Conservation (phyloP, 2,329 filamentous ascomycete genomes). For the Fusarium domesticum region DNA sequence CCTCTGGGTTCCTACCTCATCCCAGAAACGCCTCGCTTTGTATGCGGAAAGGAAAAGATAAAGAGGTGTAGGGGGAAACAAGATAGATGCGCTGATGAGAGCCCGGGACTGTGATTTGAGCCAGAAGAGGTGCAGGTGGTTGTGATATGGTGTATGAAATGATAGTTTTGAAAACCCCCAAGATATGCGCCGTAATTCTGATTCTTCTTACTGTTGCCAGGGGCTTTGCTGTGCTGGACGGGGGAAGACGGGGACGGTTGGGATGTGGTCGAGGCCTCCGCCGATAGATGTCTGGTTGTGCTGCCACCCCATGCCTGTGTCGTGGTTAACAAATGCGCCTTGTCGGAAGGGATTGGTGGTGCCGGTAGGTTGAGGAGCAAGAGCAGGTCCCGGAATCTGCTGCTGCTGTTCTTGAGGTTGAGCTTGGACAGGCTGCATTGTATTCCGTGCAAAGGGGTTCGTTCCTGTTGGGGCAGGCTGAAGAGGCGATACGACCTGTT, state of each 20-base stretch:
- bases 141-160: not conserved
- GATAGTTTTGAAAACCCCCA: not conserved
- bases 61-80: slow-evolving; percentile 21
- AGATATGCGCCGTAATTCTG: not conserved
- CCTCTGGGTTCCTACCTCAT: slow-evolving; percentile 24
- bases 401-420: slow-evolving; percentile 37
- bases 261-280: slow-evolving; percentile 73
- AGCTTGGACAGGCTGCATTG: slow-evolving; percentile 27
- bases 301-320: slow-evolving; percentile 87
- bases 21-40: slow-evolving; percentile 35
- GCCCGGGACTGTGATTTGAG: slow-evolving; percentile 8
- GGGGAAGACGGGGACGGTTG: slow-evolving; percentile 82
- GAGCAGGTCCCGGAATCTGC: slow-evolving; percentile 45
- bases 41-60: slow-evolving; percentile 27
- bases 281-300: slow-evolving; percentile 74
- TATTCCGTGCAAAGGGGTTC: slow-evolving; percentile 56
- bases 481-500: slow-evolving; percentile 39
- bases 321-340: slow-evolving; percentile 83
- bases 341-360: slow-evolving; percentile 95
- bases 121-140: slow-evolving; percentile 1
- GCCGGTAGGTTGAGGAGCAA: slow-evolving; percentile 76
- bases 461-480: slow-evolving; percentile 54
- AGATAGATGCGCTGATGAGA: slow-evolving; percentile 9
- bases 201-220: slow-evolving; percentile 50
- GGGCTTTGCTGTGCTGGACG: slow-evolving; percentile 64